These are phyloP conservation scores for Aspergillus sp. DNA, from an alignment of 2,329 filamentous ascomycete species.

Conservation along the genomic window DNA sequence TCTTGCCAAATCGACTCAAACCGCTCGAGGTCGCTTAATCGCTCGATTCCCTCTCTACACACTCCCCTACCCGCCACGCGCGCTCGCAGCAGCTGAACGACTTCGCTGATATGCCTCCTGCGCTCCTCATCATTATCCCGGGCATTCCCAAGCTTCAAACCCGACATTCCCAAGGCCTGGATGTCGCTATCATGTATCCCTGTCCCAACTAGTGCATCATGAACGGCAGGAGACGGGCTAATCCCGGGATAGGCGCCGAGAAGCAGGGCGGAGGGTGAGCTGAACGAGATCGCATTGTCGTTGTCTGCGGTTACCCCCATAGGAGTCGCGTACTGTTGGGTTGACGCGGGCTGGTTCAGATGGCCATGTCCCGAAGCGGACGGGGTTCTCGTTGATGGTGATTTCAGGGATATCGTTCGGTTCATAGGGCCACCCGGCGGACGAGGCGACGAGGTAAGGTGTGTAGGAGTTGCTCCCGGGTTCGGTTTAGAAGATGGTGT, in stretches of 20 bases:
- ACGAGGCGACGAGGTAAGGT: slow-evolving; percentile 45
- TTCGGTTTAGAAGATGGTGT: slow-evolving; percentile 46
- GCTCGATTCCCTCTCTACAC: slow-evolving; percentile 44
- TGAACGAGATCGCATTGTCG: slow-evolving; percentile 45
- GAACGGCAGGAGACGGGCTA: slow-evolving; percentile 39
- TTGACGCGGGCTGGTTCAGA: slow-evolving; percentile 35
- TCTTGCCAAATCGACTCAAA: slow-evolving; percentile 50
- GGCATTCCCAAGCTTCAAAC: slow-evolving; percentile 34
- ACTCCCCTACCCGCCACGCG: slow-evolving; percentile 45
- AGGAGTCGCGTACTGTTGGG: slow-evolving; percentile 46
- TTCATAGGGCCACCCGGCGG: slow-evolving; percentile 42
- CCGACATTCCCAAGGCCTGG: slow-evolving; percentile 39
- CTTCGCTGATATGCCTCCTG: slow-evolving; percentile 40
- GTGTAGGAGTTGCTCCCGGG: slow-evolving; percentile 44
- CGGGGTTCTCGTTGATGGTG: slow-evolving; percentile 46
- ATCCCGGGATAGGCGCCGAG: slow-evolving; percentile 44
- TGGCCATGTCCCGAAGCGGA: slow-evolving; percentile 39
- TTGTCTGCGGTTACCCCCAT: slow-evolving; percentile 36
- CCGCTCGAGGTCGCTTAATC: slow-evolving; percentile 43
- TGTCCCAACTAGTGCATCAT: slow-evolving; percentile 36
- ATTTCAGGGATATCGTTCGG: slow-evolving; percentile 44
- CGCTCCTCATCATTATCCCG: slow-evolving; percentile 45
- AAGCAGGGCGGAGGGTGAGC: slow-evolving; percentile 46
- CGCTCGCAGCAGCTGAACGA: slow-evolving; percentile 40
- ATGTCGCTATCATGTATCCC: slow-evolving; percentile 42